These are phyloP conservation scores for Auricularia sp. DNA, from an alignment of 768 basidiomycete genomes.

Conservation along the genomic window DNA sequence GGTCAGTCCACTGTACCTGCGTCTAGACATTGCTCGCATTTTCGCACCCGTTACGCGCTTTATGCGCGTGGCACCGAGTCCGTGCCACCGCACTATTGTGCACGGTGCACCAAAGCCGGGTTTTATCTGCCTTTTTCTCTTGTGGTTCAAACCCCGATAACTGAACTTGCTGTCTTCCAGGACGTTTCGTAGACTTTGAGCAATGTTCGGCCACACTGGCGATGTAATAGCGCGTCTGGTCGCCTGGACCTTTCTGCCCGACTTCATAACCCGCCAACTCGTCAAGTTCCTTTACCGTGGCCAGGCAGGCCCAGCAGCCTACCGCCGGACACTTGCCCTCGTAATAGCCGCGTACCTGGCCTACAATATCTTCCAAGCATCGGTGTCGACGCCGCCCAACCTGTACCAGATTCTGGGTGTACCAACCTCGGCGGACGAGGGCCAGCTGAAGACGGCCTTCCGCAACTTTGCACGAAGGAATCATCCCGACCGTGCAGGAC, in stretches of 20 bases:
- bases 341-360: constrained; percentile 57
- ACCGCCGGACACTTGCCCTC: constrained; percentile 49
- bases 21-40: too few species aligned
- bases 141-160: too few species aligned
- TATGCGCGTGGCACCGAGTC: too few species aligned
- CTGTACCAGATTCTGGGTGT: constrained; percentile 71
- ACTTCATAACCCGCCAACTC: constrained; percentile 43
- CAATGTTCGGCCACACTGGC: neutral
- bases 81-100: too few species aligned
- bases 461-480: constrained; percentile 60
- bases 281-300: constrained; percentile 35
- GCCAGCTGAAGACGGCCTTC: constrained; percentile 60
- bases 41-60: too few species aligned
- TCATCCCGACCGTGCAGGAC: constrained; percentile 66
- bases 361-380: constrained; percentile 49
- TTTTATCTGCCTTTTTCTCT: too few species aligned
- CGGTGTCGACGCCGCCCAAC: constrained; percentile 36
- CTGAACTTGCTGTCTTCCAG: neutral
- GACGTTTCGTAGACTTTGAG: neutral
- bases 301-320: constrained; percentile 41
- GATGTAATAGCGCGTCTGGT: constrained; percentile 30
- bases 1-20: too few species aligned
- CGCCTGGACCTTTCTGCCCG: constrained; percentile 62
- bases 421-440: constrained; percentile 50
- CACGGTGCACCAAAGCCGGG: too few species aligned